These are phyloP conservation scores for Vitis hybrid DNA, from an alignment of 177 flowering plant genomes.

Conservation along the genomic window DNA sequence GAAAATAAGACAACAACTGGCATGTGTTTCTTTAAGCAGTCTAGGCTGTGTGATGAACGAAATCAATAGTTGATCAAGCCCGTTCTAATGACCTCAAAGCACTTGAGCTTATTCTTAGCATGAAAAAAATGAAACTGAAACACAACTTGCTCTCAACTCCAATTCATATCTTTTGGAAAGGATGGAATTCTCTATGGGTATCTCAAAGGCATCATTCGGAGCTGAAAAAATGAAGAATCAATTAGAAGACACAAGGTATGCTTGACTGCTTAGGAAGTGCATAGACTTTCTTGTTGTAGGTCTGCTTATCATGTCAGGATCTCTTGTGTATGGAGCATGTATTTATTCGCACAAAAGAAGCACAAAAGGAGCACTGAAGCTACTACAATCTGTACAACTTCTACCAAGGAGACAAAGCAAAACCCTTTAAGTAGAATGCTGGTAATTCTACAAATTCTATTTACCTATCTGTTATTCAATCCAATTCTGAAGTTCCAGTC, in stretches of 20 bases:
- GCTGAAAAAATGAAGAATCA: slow-evolving; percentile 72
- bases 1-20: slow-evolving; percentile 15
- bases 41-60: slow-evolving; percentile 17
- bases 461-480: too few relatives aligned
- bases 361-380: slow-evolving; percentile 38
- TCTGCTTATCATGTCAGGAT: slow-evolving; percentile 59
- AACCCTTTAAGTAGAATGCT: too few relatives aligned
- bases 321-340: slow-evolving; percentile 68
- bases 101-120: slow-evolving; percentile 56
- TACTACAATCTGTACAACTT: slow-evolving; percentile 46
- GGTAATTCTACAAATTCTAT: too few relatives aligned
- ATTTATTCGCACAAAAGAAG: slow-evolving; percentile 51
- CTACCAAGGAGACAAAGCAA: slow-evolving; percentile 27
- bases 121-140: slow-evolving; percentile 61
- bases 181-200: slow-evolving; percentile 64
- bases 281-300: slow-evolving; percentile 85
- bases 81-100: slow-evolving; percentile 75
- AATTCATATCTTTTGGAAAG: slow-evolving; percentile 66
- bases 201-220: slow-evolving; percentile 77
- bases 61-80: slow-evolving; percentile 55
- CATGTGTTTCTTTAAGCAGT: slow-evolving; percentile 17
- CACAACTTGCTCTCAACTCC: slow-evolving; percentile 48
- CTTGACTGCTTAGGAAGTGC: slow-evolving; percentile 61
- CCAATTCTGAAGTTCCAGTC: too few relatives aligned
- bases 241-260: slow-evolving; percentile 48